Percentiles rank a stretch among this genome's conserved stretches.
These are phyloP conservation scores for Epichloe uncinata DNA, from an alignment of 2,329 filamentous ascomycete species.

Conservation along the genomic window DNA sequence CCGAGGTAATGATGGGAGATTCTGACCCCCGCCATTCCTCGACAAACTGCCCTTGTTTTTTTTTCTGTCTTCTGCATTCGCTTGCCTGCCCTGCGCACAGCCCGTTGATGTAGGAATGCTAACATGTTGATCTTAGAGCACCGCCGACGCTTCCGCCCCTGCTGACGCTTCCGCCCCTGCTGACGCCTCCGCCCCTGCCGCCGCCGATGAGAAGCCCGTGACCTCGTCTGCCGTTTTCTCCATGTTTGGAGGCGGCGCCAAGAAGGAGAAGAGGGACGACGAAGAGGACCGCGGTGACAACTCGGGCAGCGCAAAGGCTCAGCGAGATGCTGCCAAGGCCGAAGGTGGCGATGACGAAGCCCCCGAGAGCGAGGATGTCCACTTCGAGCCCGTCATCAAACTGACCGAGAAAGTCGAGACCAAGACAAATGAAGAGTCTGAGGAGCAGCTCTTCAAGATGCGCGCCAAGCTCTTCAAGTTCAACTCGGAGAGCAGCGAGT, in stretches of 20 bases:
- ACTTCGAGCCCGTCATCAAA: conserved; percentile 94
- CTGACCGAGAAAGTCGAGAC: conserved; percentile 93
- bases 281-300: conserved; percentile 71
- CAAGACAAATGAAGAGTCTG: conserved; percentile 96
- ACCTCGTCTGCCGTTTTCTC: conserved; percentile 68
- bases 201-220: conserved; percentile 21
- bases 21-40: neutral
- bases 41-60: neutral
- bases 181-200: neutral
- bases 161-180: no score
- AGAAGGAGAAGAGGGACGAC: conserved; percentile 86
- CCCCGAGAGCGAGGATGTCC: conserved; percentile 80
- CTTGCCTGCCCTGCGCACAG: neutral
- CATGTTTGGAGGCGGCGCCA: conserved; percentile 96
- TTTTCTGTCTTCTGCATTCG: neutral
- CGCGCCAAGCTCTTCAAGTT: conserved; percentile 99
- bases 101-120: neutral
- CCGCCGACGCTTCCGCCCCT: conserved; percentile 6
- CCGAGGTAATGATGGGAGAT: conserved; percentile 12
- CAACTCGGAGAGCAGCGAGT: conserved; percentile 79
- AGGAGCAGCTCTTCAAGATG: conserved; percentile 99
- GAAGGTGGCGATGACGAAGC: conserved; percentile 56
- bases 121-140: neutral
- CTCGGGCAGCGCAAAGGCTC: conserved; percentile 77
- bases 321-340: conserved; percentile 47